Evolutionary conservation across 441 rosid species (phyloP).

Genomic region (Populus hybrid): DNA sequence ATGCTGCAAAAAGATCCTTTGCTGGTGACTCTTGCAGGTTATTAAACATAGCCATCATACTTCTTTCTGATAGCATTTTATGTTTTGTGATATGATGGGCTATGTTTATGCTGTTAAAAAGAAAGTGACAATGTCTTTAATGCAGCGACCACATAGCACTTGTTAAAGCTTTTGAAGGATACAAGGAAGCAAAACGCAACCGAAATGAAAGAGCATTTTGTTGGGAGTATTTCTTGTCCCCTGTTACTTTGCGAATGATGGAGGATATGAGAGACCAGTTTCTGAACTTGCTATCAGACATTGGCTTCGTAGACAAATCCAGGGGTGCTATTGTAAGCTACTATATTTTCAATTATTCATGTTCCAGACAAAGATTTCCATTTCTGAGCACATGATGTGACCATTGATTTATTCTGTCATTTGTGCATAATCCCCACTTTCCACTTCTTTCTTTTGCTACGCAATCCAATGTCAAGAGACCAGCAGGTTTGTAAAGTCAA

Average conservation of each 20-base stretch:
- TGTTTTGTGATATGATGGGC: background rate
- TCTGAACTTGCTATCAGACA: slow-evolving; percentile 72
- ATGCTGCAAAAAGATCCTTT: slow-evolving; percentile 80
- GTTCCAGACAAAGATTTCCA: background rate
- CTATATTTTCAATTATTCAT: slow-evolving; percentile 7
- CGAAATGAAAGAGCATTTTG: slow-evolving; percentile 68
- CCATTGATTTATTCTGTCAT: slow-evolving; percentile 1
- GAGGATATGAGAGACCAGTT: slow-evolving; percentile 96
- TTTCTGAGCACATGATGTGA: background rate
- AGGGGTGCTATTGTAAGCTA: slow-evolving; percentile 66
- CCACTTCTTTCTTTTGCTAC: background rate
- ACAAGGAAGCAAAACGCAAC: slow-evolving; percentile 64
- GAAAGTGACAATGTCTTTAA: slow-evolving; percentile 14
- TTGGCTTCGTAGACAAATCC: slow-evolving; percentile 87
- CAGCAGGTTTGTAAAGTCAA: background rate
- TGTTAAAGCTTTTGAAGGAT: slow-evolving; percentile 86
- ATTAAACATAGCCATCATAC: slow-evolving; percentile 7
- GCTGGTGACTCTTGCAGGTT: slow-evolving; percentile 98
- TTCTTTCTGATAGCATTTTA: slow-evolving; percentile 4
- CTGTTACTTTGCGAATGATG: slow-evolving; percentile 81
- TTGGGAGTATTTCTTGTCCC: slow-evolving; percentile 87
- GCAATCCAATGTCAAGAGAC: background rate
- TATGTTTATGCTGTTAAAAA: slow-evolving; percentile 17
- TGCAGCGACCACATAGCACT: slow-evolving; percentile 97
- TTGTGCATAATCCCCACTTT: background rate